These are phyloP conservation scores for Aphanocladium album DNA, from an alignment of 2,329 filamentous ascomycete species.

Conservation along the genomic window DNA sequence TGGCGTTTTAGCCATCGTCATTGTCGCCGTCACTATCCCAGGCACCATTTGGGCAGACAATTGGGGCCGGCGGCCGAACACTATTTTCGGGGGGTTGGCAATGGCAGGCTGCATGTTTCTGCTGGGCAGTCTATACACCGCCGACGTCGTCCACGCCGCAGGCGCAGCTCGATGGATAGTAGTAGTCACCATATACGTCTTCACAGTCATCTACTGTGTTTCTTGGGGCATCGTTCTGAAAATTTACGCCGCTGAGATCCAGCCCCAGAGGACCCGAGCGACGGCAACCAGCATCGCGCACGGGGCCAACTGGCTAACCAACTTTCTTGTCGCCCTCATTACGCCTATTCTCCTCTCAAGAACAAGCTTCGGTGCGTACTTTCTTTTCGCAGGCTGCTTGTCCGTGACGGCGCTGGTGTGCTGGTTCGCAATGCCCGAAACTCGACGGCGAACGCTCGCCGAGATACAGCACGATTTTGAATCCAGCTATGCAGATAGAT, in stretches of 20 bases:
- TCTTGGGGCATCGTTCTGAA: conserved; percentile 51
- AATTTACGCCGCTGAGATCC: conserved; percentile 52
- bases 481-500: background rate
- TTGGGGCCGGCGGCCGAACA: conserved; percentile 50
- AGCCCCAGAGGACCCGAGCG: conserved; percentile 49
- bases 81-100: conserved; percentile 46
- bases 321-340: conserved; percentile 41
- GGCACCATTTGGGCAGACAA: conserved; percentile 50
- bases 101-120: conserved; percentile 48
- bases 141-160: conserved; percentile 31
- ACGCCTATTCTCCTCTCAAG: conserved; percentile 36
- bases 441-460: conserved; percentile 35
- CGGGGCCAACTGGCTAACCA: conserved; percentile 40
- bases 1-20: conserved; percentile 53
- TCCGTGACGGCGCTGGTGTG: conserved; percentile 32
- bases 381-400: conserved; percentile 38
- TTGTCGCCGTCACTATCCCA: conserved; percentile 49
- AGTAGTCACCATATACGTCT: conserved; percentile 46
- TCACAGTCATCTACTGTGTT: conserved; percentile 38
- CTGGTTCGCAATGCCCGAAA: conserved; percentile 38
- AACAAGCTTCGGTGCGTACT: conserved; percentile 39
- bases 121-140: conserved; percentile 48
- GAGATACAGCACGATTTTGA: conserved; percentile 24
- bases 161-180: conserved; percentile 45
- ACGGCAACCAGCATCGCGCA: background rate